A percentile compares a stretch with the other conserved stretches of the same genome.
Evolutionary conservation across 257 asterid species (phyloP).

Genomic region (Solanum clarkiae): DNA sequence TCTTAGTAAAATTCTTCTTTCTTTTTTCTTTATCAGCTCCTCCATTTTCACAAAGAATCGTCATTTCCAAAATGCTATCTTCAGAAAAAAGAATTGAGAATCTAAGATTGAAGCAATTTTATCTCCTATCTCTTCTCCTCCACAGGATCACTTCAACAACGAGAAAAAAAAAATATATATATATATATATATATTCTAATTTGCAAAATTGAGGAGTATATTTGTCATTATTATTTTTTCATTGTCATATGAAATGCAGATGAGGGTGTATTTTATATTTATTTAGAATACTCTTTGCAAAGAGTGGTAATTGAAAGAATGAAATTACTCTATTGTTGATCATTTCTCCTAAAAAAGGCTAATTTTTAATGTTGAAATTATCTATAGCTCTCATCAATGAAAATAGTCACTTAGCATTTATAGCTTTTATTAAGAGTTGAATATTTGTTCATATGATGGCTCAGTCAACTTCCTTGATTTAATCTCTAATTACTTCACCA

Average conservation of each 20-base stretch:
- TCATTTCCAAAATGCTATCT: neutral
- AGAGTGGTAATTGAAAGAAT: neutral
- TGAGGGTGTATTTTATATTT: neutral
- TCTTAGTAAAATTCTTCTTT: neutral
- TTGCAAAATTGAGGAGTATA: neutral
- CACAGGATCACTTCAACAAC: neutral
- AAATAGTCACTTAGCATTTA: neutral
- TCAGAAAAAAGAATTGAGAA: neutral
- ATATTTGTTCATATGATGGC: neutral
- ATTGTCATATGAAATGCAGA: neutral
- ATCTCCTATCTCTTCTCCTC: neutral
- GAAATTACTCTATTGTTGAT: neutral
- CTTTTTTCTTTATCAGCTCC: neutral
- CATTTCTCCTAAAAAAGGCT: neutral
- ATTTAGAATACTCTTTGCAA: neutral
- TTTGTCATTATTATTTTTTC: neutral
- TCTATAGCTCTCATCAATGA: neutral
- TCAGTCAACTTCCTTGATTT: neutral
- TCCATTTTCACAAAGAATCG: neutral
- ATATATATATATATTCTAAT: neutral
- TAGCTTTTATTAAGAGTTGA: neutral
- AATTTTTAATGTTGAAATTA: neutral
- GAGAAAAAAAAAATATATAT: neutral
- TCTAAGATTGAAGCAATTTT: neutral
- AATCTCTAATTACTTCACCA: neutral